phyloP scores from a whole-genome alignment of 176 grass and related monocot species.

The Saccharum spontaneum region DNA sequence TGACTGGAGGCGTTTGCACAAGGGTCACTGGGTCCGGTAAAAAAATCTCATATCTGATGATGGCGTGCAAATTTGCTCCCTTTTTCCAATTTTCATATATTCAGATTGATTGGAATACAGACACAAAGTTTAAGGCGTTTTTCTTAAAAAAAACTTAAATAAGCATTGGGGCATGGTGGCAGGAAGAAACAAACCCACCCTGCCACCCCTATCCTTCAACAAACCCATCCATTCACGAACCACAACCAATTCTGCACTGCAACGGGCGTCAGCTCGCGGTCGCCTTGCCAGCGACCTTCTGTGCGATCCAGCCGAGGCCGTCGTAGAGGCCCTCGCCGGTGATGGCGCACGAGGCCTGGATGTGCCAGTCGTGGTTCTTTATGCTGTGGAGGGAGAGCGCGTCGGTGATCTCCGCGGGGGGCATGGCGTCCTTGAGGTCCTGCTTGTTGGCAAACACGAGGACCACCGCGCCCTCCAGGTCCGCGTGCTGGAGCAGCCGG shows the following conservation, averaged over 20 bases:
- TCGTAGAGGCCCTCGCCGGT: slow-evolving; percentile 87
- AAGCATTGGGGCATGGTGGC: slow-evolving; percentile 4
- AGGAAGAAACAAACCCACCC: slow-evolving; percentile 41
- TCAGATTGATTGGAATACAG: slow-evolving; percentile 33
- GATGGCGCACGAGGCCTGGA: slow-evolving; percentile 83
- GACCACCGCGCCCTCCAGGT: slow-evolving; percentile 67
- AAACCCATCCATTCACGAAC: slow-evolving; percentile 4
- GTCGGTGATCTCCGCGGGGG: slow-evolving; percentile 86
- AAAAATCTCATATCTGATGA: background rate
- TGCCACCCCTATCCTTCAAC: background rate
- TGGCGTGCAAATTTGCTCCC: background rate
- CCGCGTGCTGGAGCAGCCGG: slow-evolving; percentile 66
- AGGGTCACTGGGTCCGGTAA: background rate
- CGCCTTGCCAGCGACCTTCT: slow-evolving; percentile 73
- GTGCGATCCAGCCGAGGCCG: slow-evolving; percentile 86
- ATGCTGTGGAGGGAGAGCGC: slow-evolving; percentile 95
- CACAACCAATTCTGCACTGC: background rate
- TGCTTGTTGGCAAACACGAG: slow-evolving; percentile 95
- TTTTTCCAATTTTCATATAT: slow-evolving; percentile 35
- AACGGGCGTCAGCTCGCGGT: slow-evolving; percentile 28
- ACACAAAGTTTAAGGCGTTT: slow-evolving; percentile 26
- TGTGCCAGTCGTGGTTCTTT: slow-evolving; percentile 95
- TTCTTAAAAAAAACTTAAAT: slow-evolving; percentile 15
- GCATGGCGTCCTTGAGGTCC: slow-evolving; percentile 95
- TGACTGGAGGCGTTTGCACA: background rate